phyloP scores from a whole-genome alignment of 2,329 filamentous ascomycete species.

The Aspergillus arachidicola region DNA sequence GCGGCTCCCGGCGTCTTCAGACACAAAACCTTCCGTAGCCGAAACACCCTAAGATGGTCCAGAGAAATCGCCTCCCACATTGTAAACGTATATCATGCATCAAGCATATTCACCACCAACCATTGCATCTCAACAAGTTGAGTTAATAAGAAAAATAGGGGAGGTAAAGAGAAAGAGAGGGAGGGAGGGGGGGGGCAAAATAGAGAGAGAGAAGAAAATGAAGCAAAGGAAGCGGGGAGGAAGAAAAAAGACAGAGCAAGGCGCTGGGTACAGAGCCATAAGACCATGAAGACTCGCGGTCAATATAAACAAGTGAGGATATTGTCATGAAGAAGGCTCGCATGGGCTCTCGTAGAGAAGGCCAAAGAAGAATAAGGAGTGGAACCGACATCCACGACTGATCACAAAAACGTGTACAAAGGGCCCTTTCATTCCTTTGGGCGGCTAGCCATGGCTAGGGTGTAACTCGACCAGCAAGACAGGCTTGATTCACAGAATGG shows the following conservation, averaged over 20 bases:
- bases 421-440: background rate
- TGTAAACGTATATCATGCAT: constrained; percentile 24
- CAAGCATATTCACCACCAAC: constrained; percentile 21
- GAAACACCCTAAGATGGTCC: constrained; percentile 24
- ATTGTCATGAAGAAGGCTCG: constrained; percentile 20
- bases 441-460: background rate
- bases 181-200: too few species aligned
- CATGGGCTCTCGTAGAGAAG: constrained; percentile 14
- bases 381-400: background rate
- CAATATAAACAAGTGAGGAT: constrained; percentile 24
- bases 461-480: constrained; percentile 1
- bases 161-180: background rate
- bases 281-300: constrained; percentile 16
- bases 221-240: background rate
- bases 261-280: constrained; percentile 12
- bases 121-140: constrained; percentile 15
- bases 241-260: constrained; percentile 9
- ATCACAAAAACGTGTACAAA: constrained; percentile 1
- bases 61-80: constrained; percentile 19
- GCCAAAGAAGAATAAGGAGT: constrained; percentile 2
- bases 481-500: constrained; percentile 37
- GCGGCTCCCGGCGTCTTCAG: constrained; percentile 18
- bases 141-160: constrained; percentile 5
- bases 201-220: background rate
- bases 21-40: constrained; percentile 21